These are phyloP conservation scores for Pythium guiyangense DNA, from an alignment of 352 stramenopile species.

Conservation along the genomic window DNA sequence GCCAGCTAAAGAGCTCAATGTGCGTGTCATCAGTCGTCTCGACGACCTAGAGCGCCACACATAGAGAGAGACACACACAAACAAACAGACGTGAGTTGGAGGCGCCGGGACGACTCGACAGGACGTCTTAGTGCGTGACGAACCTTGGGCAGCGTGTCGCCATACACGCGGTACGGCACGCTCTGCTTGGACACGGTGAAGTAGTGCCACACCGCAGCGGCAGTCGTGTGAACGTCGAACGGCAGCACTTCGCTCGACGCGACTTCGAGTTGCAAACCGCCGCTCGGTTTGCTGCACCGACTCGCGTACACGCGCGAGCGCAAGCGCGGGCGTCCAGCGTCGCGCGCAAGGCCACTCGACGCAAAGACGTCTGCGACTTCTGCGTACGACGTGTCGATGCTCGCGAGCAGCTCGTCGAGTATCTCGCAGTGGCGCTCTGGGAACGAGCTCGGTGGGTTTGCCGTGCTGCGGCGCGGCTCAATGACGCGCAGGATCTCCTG, in stretches of 20 bases:
- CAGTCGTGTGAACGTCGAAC: constrained; percentile 19
- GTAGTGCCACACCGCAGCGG: constrained; percentile 31
- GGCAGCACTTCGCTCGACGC: constrained; percentile 21
- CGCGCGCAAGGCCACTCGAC: neutral
- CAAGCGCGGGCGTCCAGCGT: neutral
- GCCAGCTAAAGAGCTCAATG: constrained; percentile 29
- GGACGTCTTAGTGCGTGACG: no score
- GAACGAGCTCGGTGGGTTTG: neutral
- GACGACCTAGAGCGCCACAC: constrained; percentile 15
- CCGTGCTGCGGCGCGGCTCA: neutral
- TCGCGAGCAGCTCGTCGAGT: constrained; percentile 25
- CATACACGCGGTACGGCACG: constrained; percentile 25
- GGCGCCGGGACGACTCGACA: no score
- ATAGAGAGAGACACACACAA: no score
- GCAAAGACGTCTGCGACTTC: constrained; percentile 26
- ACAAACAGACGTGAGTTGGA: no score
- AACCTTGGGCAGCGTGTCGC: constrained; percentile 16
- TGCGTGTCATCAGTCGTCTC: constrained; percentile 27
- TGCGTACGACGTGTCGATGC: constrained; percentile 22
- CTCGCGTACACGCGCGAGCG: neutral
- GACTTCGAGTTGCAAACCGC: constrained; percentile 23
- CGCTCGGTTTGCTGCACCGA: constrained; percentile 16
- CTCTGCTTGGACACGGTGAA: constrained; percentile 17
- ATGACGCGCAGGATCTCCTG: no score
- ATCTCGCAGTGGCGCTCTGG: constrained; percentile 12